Base-by-base conservation (phyloP, 495 filamentous ascomycete genomes). In the Hypoxylon subgilvum region DNA sequence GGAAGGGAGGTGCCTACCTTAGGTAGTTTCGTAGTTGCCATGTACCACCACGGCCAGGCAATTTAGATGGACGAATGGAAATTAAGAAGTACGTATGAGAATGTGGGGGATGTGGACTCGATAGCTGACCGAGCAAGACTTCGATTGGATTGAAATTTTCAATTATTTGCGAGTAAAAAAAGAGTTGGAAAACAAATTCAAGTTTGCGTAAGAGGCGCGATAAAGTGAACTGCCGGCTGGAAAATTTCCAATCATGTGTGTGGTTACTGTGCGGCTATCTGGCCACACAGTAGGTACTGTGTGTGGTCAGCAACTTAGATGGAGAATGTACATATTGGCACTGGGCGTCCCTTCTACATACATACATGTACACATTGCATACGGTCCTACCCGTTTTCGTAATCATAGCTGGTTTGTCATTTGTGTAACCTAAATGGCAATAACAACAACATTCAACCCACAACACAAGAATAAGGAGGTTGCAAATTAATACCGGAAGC, bases 401-500 rank as follows among this genome's bases (percentile, higher is more conserved):
- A 57, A 63, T 63, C 48, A 63, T 19, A 36, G 53, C 52, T 64
- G 32, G 54, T 64, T 64, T 64, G 61, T 64, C 50, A 59, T 44
- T 54, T 13, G 61, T 64, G 61, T 64, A 64, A 64, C 61, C 6
- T 53, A 49, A 49, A 53, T 58, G 59, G 59, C 36, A 35, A 41
- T 42, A 49, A 36, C 14, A 36, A 44, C 21, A 35, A 31, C 27
- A 10, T 13, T 21, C n/a, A 30, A 19, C 30, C 17, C 4, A 45
- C 22, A 34, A 38, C 21, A 14, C 44, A 17, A 35, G 13, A 40
- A 42, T 13, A 50, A 61, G 55, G 40, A 57, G 52, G 48, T 50
- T 58, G 60, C 44, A 50, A 63, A 63, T 57, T 63, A 48, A 63
- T 63, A 63, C 60, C 60, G 32, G 46, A 63, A 63, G 45, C 49